Evolutionary conservation across 2,329 filamentous ascomycete genomes (phyloP).

Genomic region (Fusarium oxysporum): DNA sequence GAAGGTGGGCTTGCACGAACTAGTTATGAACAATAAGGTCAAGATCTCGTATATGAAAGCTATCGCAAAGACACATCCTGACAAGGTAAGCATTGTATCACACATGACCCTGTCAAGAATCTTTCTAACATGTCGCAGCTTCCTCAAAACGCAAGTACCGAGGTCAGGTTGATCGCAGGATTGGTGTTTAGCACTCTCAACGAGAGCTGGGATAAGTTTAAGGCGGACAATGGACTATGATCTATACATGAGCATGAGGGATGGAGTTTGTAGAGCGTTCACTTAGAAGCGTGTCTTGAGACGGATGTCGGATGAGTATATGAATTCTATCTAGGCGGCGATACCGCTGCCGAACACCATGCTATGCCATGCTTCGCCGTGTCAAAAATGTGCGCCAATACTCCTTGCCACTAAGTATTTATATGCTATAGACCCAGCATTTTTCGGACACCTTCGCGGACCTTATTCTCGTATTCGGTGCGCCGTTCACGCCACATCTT

Average conservation of each 20-base stretch:
- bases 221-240: slow-evolving; percentile 73
- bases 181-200: slow-evolving; percentile 76
- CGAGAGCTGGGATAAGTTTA: slow-evolving; percentile 80
- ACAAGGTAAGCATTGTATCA: slow-evolving; percentile 77
- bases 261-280: slow-evolving; percentile 45
- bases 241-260: slow-evolving; percentile 32
- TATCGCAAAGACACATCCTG: slow-evolving; percentile 97
- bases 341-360: slow-evolving; percentile 44
- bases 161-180: slow-evolving; percentile 73
- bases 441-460: slow-evolving; percentile 83
- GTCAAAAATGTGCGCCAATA: slow-evolving; percentile 41
- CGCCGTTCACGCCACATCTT: slow-evolving; percentile 94
- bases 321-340: slow-evolving; percentile 40
- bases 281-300: slow-evolving; percentile 37
- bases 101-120: background rate
- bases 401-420: slow-evolving; percentile 25
- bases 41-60: slow-evolving; percentile 99
- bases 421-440: slow-evolving; percentile 75
- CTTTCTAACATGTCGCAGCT: slow-evolving; percentile 57
- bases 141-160: slow-evolving; percentile 72
- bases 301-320: slow-evolving; percentile 31
- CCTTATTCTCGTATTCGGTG: slow-evolving; percentile 85
- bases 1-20: slow-evolving; percentile 92
- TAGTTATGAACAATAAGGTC: slow-evolving; percentile 93
- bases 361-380: slow-evolving; percentile 36